These are phyloP conservation scores for Solanum hybrid DNA, from an alignment of 305 asterid species.

Conservation along the genomic window DNA sequence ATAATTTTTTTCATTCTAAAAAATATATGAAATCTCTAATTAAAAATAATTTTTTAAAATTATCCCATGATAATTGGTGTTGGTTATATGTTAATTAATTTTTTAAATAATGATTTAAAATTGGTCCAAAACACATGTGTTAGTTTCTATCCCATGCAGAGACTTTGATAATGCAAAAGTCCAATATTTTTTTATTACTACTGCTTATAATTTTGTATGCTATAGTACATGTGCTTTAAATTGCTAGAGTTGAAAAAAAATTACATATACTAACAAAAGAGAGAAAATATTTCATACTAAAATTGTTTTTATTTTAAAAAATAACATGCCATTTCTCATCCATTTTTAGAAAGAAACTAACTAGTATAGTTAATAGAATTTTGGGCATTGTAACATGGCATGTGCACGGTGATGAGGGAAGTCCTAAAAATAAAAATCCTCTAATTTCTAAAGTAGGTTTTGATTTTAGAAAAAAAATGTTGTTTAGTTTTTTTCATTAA, in stretches of 20 bases:
- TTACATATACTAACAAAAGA: not conserved
- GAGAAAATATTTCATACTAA: not conserved
- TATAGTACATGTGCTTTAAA: not conserved
- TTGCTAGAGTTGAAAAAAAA: not conserved
- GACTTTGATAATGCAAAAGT: not conserved
- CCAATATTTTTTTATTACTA: not conserved
- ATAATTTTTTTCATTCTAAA: too few relatives aligned
- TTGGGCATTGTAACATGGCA: not conserved
- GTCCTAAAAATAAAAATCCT: not conserved
- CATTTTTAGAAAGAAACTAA: not conserved
- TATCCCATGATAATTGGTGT: not conserved
- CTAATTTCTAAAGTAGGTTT: not conserved
- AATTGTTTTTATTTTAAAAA: not conserved
- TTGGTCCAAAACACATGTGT: not conserved
- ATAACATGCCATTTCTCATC: not conserved
- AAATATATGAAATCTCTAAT: too few relatives aligned
- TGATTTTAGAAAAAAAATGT: not conserved
- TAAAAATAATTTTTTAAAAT: accelerated
- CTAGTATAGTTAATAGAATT: not conserved
- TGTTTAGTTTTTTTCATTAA: not conserved
- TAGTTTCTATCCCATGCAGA: not conserved
- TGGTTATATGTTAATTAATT: not conserved
- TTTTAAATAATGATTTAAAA: too few relatives aligned
- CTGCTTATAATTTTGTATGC: not conserved
- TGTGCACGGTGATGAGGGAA: not conserved